Evolutionary conservation across 2,329 filamentous ascomycete species (phyloP).

Genomic region (Epichloe gansuensis): DNA sequence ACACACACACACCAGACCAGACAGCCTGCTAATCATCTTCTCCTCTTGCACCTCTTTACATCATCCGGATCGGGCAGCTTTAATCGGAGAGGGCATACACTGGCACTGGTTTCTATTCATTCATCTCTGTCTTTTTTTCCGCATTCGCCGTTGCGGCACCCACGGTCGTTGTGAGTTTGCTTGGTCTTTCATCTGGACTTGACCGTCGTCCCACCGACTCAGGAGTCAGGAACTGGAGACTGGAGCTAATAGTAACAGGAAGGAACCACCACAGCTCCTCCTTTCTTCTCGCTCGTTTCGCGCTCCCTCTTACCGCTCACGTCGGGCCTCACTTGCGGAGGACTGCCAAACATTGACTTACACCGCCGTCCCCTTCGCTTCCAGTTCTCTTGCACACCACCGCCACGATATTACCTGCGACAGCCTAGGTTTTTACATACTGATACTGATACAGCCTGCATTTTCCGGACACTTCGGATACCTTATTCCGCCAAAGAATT

Average conservation of each 20-base stretch:
- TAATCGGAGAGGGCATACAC: neutral
- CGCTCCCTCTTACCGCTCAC: neutral
- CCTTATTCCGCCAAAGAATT: neutral
- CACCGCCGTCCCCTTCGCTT: constrained; percentile 1
- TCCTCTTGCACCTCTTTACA: neutral
- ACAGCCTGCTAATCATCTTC: no score
- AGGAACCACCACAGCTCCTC: neutral
- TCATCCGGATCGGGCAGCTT: neutral
- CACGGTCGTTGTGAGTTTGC: constrained; percentile 1
- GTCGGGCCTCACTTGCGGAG: neutral
- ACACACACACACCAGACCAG: no score
- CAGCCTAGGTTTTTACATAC: neutral
- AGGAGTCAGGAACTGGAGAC: neutral
- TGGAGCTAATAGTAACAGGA: neutral
- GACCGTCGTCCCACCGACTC: constrained; percentile 1
- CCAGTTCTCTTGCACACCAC: neutral
- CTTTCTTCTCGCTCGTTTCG: neutral
- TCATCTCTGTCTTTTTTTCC: neutral
- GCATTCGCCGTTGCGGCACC: neutral
- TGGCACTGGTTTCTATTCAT: neutral
- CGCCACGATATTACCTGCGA: neutral
- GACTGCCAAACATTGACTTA: constrained; percentile 7
- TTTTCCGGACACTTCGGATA: neutral
- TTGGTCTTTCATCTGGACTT: neutral
- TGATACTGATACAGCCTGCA: neutral